These are phyloP conservation scores for Melaleuca quinquenervia DNA, from an alignment of 345 rosid species.

Conservation along the genomic window DNA sequence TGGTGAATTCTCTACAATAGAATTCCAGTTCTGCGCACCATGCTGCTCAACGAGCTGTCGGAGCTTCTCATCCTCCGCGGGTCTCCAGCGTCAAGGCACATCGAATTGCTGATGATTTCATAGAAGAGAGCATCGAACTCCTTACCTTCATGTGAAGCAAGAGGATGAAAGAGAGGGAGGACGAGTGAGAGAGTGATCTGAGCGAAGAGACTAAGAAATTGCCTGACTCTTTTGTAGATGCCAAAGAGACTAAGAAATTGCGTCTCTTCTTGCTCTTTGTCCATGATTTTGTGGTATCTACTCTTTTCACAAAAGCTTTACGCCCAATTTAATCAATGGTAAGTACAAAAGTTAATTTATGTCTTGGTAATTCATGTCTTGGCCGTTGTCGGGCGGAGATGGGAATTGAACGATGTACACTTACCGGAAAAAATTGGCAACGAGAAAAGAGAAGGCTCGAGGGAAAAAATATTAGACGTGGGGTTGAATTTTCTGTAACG, in stretches of 20 bases:
- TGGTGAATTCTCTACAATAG: conserved; percentile 54
- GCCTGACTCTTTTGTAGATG: conserved; percentile 27
- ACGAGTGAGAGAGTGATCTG: conserved; percentile 33
- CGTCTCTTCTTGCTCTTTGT: conserved; percentile 36
- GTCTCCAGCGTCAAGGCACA: conserved; percentile 28
- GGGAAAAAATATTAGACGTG: neutral
- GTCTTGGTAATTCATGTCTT: neutral
- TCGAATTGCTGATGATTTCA: neutral
- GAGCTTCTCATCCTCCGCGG: conserved; percentile 62
- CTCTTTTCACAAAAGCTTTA: neutral
- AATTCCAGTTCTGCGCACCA: conserved; percentile 73
- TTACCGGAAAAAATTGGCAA: neutral
- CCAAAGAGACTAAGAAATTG: conserved; percentile 33
- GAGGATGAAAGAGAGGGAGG: conserved; percentile 36
- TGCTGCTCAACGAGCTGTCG: conserved; percentile 47
- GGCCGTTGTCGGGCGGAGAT: no score
- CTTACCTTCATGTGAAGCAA: conserved; percentile 25
- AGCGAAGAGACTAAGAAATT: conserved; percentile 36
- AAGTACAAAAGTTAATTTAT: neutral
- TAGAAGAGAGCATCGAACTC: conserved; percentile 16
- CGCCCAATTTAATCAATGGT: neutral
- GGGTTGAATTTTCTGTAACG: neutral
- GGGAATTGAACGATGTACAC: neutral
- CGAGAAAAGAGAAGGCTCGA: neutral
- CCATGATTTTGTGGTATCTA: conserved; percentile 8